Conservation (phyloP, 495 filamentous ascomycete species). For the Hypoxylon fragiforme region DNA sequence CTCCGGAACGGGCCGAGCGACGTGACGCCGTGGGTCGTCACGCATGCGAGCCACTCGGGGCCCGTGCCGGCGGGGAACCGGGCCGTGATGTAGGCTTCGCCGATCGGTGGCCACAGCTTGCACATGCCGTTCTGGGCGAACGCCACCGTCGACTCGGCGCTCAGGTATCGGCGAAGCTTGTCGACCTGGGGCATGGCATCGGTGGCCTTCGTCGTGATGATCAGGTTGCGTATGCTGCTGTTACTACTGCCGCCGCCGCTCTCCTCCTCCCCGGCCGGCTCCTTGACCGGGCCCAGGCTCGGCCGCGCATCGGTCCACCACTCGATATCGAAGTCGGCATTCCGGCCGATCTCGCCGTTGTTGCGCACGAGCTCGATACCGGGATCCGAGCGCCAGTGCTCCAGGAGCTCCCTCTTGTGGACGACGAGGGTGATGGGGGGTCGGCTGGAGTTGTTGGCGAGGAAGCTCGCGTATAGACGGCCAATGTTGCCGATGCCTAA, state of each 20-base stretch:
- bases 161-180: constrained; percentile 63
- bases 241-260: constrained; percentile 59
- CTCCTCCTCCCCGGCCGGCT: constrained; percentile 18
- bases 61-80: constrained; percentile 53
- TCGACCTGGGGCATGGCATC: constrained; percentile 63
- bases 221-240: constrained; percentile 43
- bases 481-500: constrained; percentile 62
- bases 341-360: constrained; percentile 37
- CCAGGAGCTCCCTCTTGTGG: constrained; percentile 42
- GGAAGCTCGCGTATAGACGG: constrained; percentile 43
- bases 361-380: constrained; percentile 43
- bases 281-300: constrained; percentile 19
- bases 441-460: constrained; percentile 36
- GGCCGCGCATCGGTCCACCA: constrained; percentile 43
- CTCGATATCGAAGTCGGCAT: constrained; percentile 57
- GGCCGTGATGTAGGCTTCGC: constrained; percentile 31
- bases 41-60: constrained; percentile 65
- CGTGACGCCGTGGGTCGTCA: constrained; percentile 74
- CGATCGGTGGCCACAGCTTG: constrained; percentile 65
- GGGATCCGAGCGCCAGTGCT: constrained; percentile 42
- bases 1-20: constrained; percentile 60
- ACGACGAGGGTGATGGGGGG: constrained; percentile 54
- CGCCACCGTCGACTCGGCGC: constrained; percentile 63
- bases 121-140: constrained; percentile 87
- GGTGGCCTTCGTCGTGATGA: constrained; percentile 71